phyloP scores from a whole-genome alignment of 1,284 basidiomycete genomes.

The Cryptococcus depauperatus region DNA sequence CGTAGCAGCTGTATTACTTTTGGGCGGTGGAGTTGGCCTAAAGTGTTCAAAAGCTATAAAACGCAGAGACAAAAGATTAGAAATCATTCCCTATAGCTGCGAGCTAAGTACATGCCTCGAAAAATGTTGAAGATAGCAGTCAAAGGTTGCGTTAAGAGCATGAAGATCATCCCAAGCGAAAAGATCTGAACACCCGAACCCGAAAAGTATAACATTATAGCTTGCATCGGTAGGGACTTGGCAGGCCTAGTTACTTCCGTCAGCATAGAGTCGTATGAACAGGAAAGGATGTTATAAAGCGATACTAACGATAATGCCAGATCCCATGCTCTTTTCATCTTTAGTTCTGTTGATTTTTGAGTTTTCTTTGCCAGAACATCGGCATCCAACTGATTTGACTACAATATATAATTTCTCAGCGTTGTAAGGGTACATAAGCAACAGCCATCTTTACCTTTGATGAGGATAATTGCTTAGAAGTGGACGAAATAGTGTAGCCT shows the following conservation, averaged over 20 bases:
- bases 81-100: too few relatives aligned
- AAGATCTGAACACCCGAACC: constrained; percentile 87
- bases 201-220: constrained; percentile 93
- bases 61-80: too few relatives aligned
- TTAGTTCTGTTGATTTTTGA: constrained; percentile 49
- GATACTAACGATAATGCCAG: constrained; percentile 55
- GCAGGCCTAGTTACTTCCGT: constrained; percentile 51
- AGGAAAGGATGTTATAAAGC: neutral
- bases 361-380: constrained; percentile 14
- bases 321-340: constrained; percentile 78
- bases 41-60: constrained; percentile 43
- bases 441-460: constrained; percentile 8
- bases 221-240: constrained; percentile 86
- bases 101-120: constrained; percentile 51
- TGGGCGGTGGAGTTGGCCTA: constrained; percentile 18
- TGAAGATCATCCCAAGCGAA: constrained; percentile 85
- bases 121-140: constrained; percentile 69
- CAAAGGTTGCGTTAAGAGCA: constrained; percentile 73
- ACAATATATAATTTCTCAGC: neutral
- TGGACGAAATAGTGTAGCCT: constrained; percentile 16
- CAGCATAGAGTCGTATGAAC: neutral
- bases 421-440: neutral
- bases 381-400: constrained; percentile 2
- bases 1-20: constrained; percentile 1
- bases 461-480: constrained; percentile 18